Conservation (phyloP, 495 filamentous ascomycete species). For the Friedmanniomyces endolithicus region DNA sequence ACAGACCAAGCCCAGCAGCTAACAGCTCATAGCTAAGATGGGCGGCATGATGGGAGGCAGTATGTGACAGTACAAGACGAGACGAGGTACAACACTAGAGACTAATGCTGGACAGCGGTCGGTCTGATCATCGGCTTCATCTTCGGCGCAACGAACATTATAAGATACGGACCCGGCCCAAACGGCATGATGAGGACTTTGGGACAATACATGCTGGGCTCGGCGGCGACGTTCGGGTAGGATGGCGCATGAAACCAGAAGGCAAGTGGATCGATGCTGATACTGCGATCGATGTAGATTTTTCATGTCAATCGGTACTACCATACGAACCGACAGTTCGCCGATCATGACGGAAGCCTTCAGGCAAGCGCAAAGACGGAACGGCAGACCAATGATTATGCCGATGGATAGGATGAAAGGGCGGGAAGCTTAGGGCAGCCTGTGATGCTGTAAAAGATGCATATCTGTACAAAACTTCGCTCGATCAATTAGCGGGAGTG, state of each 20-base stretch:
- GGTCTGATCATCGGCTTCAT: conserved; percentile 96
- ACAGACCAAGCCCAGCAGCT: conserved; percentile 1
- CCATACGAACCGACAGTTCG: conserved; percentile 76
- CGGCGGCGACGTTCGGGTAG: conserved; percentile 91
- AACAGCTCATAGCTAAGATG: conserved; percentile 72
- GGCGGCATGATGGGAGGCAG: conserved; percentile 95
- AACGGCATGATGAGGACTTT: conserved; percentile 88
- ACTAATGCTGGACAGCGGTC: conserved; percentile 49
- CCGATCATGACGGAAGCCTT: conserved; percentile 51
- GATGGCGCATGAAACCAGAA: conserved; percentile 23
- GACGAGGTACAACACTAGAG: not conserved
- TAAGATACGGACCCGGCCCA: conserved; percentile 82
- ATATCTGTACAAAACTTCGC: conserved; percentile 1
- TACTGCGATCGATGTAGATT: conserved; percentile 52
- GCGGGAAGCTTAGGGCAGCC: not conserved
- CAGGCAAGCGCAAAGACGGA: conserved; percentile 40
- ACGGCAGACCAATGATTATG: conserved; percentile 46
- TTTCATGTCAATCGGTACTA: conserved; percentile 97
- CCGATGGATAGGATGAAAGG: conserved; percentile 32
- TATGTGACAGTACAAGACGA: conserved; percentile 38
- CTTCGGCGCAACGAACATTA: conserved; percentile 86
- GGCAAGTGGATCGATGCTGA: no score
- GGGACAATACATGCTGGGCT: conserved; percentile 96
- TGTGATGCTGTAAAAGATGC: not conserved
- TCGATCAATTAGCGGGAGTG: not conserved